Evolutionary conservation across 2,329 filamentous ascomycete species (phyloP), one percentile per base, ranked within the genome.

Genomic region (Didymella pomorum): DNA sequence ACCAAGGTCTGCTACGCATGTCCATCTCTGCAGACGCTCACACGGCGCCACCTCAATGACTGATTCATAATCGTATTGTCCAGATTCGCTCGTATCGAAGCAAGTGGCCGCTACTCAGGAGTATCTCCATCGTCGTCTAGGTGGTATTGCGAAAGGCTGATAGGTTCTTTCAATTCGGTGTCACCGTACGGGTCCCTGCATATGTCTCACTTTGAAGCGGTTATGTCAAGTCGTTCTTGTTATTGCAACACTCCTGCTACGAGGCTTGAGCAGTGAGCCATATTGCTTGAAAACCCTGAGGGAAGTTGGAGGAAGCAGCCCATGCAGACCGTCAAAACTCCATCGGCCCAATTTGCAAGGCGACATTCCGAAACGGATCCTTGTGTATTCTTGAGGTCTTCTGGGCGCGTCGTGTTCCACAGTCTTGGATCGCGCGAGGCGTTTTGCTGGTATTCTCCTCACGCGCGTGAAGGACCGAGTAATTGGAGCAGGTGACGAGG

Each of bases 341-440:
- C 23, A 26, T 20, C 12, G 4, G 20, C 39, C 18, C 7, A 29
- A 21, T 12, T n/a, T 6, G 26, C 5, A 12, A 2, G 33, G 18
- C 18, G 7, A 23, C 20, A 2, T 33, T 25, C 18, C 25, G 48
- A 16, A 18, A 35, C 5, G 3, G 9, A 11, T 5, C 18, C 23
- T 23, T n/a, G 14, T 21, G n/a, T 10, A 26, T 44, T 16, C 47
- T 42, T 43, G n/a, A 14, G 6, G 29, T n/a, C 16, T 43, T 26
- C 45, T 53, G 7, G 56, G 49, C 50, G 26, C 48, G 28, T 49
- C 23, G 28, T 25, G 7, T 31, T 31, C 50, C 45, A 44, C 41
- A 39, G 41, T 14, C 31, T 9, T 41, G 41, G 50, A 29, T 44
- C 33, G 37, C 26, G 12, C 39, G n/a, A 28, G 37, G 29, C 39